Base-by-base conservation (phyloP, 2,329 filamentous ascomycete genomes). In the Penicillium nordicum region DNA sequence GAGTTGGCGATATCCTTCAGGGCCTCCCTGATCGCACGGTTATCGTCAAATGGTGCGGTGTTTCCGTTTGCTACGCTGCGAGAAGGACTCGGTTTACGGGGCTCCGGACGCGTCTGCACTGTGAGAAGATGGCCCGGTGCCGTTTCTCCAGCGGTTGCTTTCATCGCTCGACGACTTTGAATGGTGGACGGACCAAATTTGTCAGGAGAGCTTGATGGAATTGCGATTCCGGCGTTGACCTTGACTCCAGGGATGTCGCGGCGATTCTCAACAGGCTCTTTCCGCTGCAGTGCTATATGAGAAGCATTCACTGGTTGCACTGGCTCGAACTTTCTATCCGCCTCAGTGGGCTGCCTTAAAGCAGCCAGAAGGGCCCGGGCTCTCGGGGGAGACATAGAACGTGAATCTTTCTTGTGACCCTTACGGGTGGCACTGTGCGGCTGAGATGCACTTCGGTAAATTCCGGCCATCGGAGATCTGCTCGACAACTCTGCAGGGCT, bases 371-470 rank as follows among this genome's bases (percentile, higher is more conserved):
- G 63, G 6, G 71, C 71, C 45, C 67, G 69, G 1, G 72, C 70
- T 52, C 71, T 66, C 18, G 72, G 67, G 11, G 74, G 72, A 23
- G 72, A 76, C 12, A 69, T 67, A 18, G 73, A 74, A n/a, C 72
- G 71, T 37, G 67, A 69, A 48, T 67, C 45, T 60, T 72, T 68
- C 50, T 59, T 53, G 14, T 62, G 50, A 16, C 61, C 50, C 37
- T 62, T 62, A 8, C 59, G 55, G 3, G 62, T 57, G 2, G 64
- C 62, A 46, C 69, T 72, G n/a, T 63, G 61, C 11, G 74, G 72
- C 48, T 76, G 74, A 32, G 74, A 76, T 23, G 63, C 59, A 34
- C 68, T 70, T 49, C 69, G 63, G 38, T 67, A 63, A 11, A 69
- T 60, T 9, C 61, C 58, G 29, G 61, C 54, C n/a, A 65, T 57